Base-by-base conservation (phyloP, 2,329 filamentous ascomycete species). In the Penicillium sp. region DNA sequence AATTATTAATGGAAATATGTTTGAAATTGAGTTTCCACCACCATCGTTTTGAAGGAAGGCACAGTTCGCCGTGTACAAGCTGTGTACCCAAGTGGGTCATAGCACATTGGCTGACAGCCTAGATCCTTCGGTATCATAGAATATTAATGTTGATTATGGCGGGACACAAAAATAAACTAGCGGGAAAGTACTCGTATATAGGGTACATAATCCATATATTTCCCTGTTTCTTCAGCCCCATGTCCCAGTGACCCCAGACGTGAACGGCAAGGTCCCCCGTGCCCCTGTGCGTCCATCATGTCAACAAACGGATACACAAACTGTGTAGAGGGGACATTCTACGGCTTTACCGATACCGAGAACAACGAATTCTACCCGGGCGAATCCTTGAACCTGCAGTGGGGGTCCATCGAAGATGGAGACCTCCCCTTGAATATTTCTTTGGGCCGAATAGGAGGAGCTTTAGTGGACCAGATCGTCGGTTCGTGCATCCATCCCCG, bases 301-400 rank as follows among this genome's bases (percentile, higher is more conserved):
- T 53, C 52, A 16, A 53, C 52, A 9, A 47, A 47, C 8, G 52
- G 52, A 41, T 53, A 53, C 31, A 48, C 31, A 22, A 24, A 53
- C n/a, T 53, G 52, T 21, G 22, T 41, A 8, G 22, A 19, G 9
- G 52, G 52, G 0, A 53, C 52, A 27, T 53, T 53, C 35, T 53
- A 53, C 13, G 52, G 52, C 8, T 43, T 53, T 33, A 41, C 29
- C 16, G 35, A 53, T 16, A 53, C 43, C 14, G 26, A 19, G 7
- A 47, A 53, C n/a, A 53, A 53, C 21, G 52, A 53, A 8, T 53
- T 53, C 10, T 48, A 47, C 14, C 52, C 52, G 11, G 52, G 52
- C 35, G 31, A 53, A 10, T 31, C 45, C 19, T 26, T 48, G 14
- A 41, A 48, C 27, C 14, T 53, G 45, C 43, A 53, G 24, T 53